Conservation (phyloP, 306 rosid species). For the Malus asiatica region DNA sequence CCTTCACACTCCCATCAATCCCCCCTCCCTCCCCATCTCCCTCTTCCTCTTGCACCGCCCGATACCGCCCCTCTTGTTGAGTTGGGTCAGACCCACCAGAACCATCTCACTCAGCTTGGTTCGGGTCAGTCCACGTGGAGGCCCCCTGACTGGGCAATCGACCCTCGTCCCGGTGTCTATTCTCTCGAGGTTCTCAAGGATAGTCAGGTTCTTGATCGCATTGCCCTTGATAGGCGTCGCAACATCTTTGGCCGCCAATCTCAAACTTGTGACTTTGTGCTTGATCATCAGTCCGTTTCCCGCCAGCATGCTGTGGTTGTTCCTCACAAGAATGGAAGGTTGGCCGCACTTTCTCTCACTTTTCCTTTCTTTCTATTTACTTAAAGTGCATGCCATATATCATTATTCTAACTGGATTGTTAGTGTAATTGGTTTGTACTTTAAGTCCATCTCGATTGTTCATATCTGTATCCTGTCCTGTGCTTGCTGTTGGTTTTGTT, state of each 20-base stretch:
- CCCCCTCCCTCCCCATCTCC: constrained; percentile 21
- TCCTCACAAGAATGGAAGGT: constrained; percentile 99
- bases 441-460: background rate
- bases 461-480: background rate
- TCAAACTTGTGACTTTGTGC: constrained; percentile 80
- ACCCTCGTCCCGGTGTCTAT: constrained; percentile 82
- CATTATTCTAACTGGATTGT: background rate
- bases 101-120: constrained; percentile 63
- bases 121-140: constrained; percentile 90
- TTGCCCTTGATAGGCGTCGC: constrained; percentile 63
- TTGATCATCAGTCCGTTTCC: constrained; percentile 93
- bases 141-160: constrained; percentile 97
- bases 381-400: background rate
- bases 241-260: constrained; percentile 79
- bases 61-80: constrained; percentile 68
- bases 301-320: constrained; percentile 96
- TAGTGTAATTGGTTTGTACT: background rate
- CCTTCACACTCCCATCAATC: constrained; percentile 30
- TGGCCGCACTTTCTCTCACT: constrained; percentile 6
- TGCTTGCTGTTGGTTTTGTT: background rate
- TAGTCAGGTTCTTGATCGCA: constrained; percentile 67
- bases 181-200: constrained; percentile 85
- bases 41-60: constrained; percentile 25
- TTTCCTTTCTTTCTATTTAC: constrained; percentile 4
- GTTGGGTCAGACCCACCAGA: constrained; percentile 26